A percentile compares a stretch with the other conserved stretches of the same genome.
phyloP scores from a whole-genome alignment of 2,329 filamentous ascomycete genomes.

The Fusarium brachygibbosum region DNA sequence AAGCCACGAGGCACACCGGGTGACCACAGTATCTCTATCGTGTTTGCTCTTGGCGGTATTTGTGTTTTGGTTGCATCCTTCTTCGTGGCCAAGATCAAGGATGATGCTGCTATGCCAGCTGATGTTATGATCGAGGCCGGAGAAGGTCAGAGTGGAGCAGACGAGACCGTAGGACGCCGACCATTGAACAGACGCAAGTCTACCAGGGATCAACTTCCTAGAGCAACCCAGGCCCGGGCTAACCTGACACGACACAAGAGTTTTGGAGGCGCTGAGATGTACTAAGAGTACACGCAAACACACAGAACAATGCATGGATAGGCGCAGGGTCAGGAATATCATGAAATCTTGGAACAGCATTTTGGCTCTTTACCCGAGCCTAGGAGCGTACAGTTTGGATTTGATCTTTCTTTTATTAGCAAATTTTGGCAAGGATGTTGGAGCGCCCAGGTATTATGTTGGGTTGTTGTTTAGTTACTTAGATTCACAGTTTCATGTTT shows the following conservation, averaged over 20 bases:
- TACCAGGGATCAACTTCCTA: slow-evolving; percentile 59
- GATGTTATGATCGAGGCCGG: slow-evolving; percentile 60
- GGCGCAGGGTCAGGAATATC: slow-evolving; percentile 20
- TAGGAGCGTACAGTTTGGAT: slow-evolving; percentile 23
- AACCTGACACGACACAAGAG: slow-evolving; percentile 64
- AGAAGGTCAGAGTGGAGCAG: slow-evolving; percentile 59
- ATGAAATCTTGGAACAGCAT: slow-evolving; percentile 21
- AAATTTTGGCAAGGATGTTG: slow-evolving; percentile 16
- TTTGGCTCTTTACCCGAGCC: slow-evolving; percentile 26
- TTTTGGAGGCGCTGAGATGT: slow-evolving; percentile 62
- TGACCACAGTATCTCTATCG: slow-evolving; percentile 88
- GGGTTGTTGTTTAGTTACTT: slow-evolving; percentile 14
- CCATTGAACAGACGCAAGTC: slow-evolving; percentile 54
- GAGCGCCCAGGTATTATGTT: slow-evolving; percentile 8
- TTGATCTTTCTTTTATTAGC: slow-evolving; percentile 1
- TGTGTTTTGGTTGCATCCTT: slow-evolving; percentile 83
- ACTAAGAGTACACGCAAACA: slow-evolving; percentile 17
- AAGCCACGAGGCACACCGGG: slow-evolving; percentile 87
- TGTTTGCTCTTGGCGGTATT: slow-evolving; percentile 85
- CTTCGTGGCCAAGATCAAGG: slow-evolving; percentile 76
- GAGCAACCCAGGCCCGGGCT: slow-evolving; percentile 62
- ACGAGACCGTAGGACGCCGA: slow-evolving; percentile 15
- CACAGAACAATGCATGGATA: slow-evolving; percentile 8
- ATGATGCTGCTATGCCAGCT: slow-evolving; percentile 63
- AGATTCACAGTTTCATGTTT: slow-evolving; percentile 14